Base-by-base conservation (phyloP, 805 yeast species). In the Wickerhamomyces bisporus region DNA sequence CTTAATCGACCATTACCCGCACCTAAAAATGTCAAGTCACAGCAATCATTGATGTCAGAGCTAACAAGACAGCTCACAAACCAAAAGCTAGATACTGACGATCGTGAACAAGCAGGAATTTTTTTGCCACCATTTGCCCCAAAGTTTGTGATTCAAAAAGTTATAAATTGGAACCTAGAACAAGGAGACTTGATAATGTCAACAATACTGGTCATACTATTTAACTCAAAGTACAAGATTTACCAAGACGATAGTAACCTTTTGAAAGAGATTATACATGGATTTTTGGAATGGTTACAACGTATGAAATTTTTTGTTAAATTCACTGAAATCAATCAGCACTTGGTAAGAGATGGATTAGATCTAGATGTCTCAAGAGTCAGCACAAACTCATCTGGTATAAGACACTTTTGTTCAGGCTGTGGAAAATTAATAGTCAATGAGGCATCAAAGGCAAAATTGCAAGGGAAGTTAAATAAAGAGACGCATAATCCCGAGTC, bases 101-200 rank as follows among this genome's bases (percentile, higher is more conserved):
- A 30, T 16, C 41, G 35, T 5, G 40, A 29, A 5, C 35, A 39
- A 10, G 5, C 21, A 11, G 32, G 15, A 25, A 44, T 32, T 20
- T 30, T 42, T 6, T 20, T 52, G 1, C 58, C 57, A n/a, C 86
- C 89, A 0, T 84, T 88, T 84, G 64, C 68, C 14, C 72, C 82
- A 3, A 59, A 65, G 7, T 60, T 56, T 33, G 54, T 84, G 40
- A 62, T 84, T 10, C 50, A 61, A 33, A 64, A 75, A 45, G 75
- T 79, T 0, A 57, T 76, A n/a, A 69, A 68, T 17, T 79, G 73
- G 57, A 73, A 81, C 30, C 54, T 72, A 5, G 57, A 57, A 8
- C 83, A 79, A 46, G 91, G 91, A 1, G 87, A 84, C 53, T 50
- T 80, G 14, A 62, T 79, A 12, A 64, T 79, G 68, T 68, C 81